Base-by-base conservation (phyloP, 1,139 yeast genomes). In the Pichiaceae sp. region DNA sequence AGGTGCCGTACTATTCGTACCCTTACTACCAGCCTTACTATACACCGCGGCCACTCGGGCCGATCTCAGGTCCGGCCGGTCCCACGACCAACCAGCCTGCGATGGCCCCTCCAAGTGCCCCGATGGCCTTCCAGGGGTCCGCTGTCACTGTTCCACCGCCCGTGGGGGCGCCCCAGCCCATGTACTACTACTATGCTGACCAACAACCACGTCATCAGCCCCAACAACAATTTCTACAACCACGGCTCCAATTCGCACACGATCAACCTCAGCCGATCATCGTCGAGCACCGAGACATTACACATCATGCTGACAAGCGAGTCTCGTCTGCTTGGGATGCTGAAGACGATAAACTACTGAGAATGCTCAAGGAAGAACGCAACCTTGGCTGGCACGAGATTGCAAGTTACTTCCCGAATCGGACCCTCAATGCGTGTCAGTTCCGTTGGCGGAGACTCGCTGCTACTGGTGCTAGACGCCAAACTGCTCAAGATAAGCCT, bases 351-450 rank as follows among this genome's bases (percentile, higher is more conserved):
- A 59, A 72, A 21, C 60, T 78, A 34, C 60, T 80, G 40, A 69
- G 82, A 64, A 81, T 77, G 50, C 62, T 80, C 48, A 80, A 79
- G 52, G 87, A 79, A 54, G 71, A 68, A 38, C 79, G 75, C 52
- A 78, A 78, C 49, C 61, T 80, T 42, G 87, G 87, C 0, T 80
- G 89, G 89, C 78, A 78, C 54, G 86, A 79, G 46, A 79, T 80
- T 35, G 78, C 86, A 7, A 64, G 72, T 40, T 74, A 78, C 52
- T 80, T 80, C 56, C 67, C 66, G 34, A 73, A 75, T 52, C 62
- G 89, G 55, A 79, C 87, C 1, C 83, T 86, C 27, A 80, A 80
- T 50, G 87, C 87, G 3, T 80, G 87, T 46, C 89, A 80, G 56
- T 80, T 80, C 50, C 66, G 89, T 50, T 80, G 89, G 89, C 69